Conservation (phyloP, 352 stramenopile genomes). For the Pythium diclinum region DNA sequence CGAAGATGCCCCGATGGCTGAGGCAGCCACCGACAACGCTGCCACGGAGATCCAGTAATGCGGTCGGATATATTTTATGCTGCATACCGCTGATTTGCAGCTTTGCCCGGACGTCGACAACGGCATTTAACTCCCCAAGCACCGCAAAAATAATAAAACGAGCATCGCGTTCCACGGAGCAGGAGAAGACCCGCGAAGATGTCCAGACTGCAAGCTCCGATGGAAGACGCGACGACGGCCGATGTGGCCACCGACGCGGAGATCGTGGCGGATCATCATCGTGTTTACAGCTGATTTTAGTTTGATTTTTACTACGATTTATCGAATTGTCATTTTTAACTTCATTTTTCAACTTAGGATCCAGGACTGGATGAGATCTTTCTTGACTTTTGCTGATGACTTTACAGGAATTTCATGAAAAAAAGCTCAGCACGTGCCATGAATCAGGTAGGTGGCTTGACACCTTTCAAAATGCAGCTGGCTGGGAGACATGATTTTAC, state of each 20-base stretch:
- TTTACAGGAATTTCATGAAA: background rate
- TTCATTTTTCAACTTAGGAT: background rate
- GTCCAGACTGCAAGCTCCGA: too few species aligned
- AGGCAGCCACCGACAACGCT: background rate
- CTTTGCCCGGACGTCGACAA: too few species aligned
- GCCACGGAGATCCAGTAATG: background rate
- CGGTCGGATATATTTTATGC: background rate
- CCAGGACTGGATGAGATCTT: background rate
- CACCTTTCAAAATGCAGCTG: background rate
- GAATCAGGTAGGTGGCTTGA: background rate
- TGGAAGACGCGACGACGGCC: too few species aligned
- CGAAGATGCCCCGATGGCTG: background rate
- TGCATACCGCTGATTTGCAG: too few species aligned
- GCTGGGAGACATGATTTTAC: slow-evolving; percentile 3
- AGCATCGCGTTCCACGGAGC: too few species aligned
- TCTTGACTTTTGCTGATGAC: background rate
- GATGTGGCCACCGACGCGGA: too few species aligned
- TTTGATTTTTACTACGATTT: background rate
- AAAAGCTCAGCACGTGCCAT: background rate
- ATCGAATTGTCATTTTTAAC: background rate
- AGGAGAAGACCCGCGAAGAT: too few species aligned
- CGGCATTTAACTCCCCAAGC: too few species aligned
- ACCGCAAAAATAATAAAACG: too few species aligned
- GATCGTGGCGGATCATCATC: background rate
- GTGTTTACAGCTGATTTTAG: background rate